Base-by-base conservation (phyloP, 2,329 filamentous ascomycete genomes). In the Trichoderma oligosporum region DNA sequence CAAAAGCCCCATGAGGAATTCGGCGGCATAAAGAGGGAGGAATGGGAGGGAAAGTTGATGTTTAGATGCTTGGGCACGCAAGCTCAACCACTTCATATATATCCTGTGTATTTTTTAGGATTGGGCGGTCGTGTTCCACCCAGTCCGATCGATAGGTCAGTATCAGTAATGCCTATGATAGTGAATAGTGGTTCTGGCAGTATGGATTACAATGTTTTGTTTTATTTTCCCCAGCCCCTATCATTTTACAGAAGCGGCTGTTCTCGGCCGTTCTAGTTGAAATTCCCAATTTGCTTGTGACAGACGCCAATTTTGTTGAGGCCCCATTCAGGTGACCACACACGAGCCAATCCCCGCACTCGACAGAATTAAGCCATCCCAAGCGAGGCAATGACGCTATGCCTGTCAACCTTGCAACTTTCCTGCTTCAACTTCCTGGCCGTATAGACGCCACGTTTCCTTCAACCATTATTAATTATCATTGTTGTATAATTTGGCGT, bases 291-390 rank as follows among this genome's bases (percentile, higher is more conserved):
- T 55, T 45, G 51, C 51, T 55, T 55, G 51, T 55, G 51, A 55
- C 51, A 47, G 53, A 59, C 60, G 53, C 59, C 59, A 56, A 62
- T 53, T 51, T 60, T 64, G 46, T 60, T 66, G 60, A 48, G 52
- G 60, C 44, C 35, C 42, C 42, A 44, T 56, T 36, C 25, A 35
- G 45, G 53, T 33, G 53, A 31, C 46, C 33, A 14, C 33, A 31
- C 31, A 31, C 35, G 49, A 54, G 35, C 55, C 55, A 56, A 56
- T 52, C 55, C 55, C 55, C 55, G 55, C 55, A 52, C 41, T 47
- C 38, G 55, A 31, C 22, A 20, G 24, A 24, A 20, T 16, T 20
- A 29, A 16, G 25, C 33, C 35, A 25, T 39, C 7, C 48, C 52
- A 36, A 18, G 33, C 39, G 39, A 31, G 22, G 52, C 41, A 29